Evolutionary conservation across 2,329 filamentous ascomycete genomes (phyloP).

Genomic region (Ascochyta pisi): DNA sequence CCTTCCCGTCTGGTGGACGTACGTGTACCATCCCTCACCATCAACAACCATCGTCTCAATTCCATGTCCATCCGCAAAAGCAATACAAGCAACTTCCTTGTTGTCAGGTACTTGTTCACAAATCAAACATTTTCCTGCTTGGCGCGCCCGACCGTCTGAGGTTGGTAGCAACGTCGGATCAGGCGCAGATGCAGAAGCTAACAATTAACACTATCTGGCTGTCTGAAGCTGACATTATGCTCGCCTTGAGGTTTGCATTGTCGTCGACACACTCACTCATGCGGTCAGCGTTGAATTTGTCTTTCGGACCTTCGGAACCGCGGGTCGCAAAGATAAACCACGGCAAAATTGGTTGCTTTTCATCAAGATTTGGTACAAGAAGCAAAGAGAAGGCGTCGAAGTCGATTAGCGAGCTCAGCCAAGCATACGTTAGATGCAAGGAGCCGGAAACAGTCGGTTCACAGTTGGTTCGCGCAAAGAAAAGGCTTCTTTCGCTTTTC

Average conservation of each 20-base stretch:
- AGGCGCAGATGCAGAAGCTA: neutral
- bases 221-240: neutral
- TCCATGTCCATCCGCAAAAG: neutral
- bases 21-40: constrained; percentile 3
- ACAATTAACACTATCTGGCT: neutral
- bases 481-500: neutral
- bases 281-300: neutral
- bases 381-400: constrained; percentile 6
- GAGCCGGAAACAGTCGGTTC: neutral
- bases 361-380: neutral
- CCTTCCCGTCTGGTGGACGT: constrained; percentile 9
- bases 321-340: neutral
- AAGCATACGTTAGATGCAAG: neutral
- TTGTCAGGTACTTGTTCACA: neutral
- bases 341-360: constrained; percentile 1
- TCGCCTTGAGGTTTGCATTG: neutral
- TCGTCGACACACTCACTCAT: neutral
- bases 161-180: neutral
- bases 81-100: constrained; percentile 1
- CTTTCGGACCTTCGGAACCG: neutral
- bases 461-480: constrained; percentile 2
- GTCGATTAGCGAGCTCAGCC: constrained; percentile 6
- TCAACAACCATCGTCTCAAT: neutral
- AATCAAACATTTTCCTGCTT: neutral
- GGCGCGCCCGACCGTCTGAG: neutral